Conservation (phyloP, 768 basidiomycete genomes). For the Collybia sp. region DNA sequence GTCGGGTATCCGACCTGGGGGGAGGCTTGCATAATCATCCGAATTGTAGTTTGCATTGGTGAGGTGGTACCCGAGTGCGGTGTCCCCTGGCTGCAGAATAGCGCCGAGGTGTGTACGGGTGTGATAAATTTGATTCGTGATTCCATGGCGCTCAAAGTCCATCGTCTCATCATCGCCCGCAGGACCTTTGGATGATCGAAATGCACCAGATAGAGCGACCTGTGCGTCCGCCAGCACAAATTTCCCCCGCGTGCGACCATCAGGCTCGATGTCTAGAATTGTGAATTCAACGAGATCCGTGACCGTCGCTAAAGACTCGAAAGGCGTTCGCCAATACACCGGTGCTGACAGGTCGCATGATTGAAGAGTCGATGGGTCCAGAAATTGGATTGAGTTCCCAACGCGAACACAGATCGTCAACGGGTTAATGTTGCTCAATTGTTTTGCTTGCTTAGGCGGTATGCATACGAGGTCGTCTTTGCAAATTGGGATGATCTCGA, state of each 20-base stretch:
- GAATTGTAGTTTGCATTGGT: constrained; percentile 92
- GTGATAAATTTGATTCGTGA: constrained; percentile 80
- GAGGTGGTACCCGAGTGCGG: constrained; percentile 87
- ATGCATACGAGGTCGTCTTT: constrained; percentile 97
- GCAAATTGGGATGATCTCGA: constrained; percentile 95
- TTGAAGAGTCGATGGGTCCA: constrained; percentile 87
- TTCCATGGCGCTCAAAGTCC: constrained; percentile 57
- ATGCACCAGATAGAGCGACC: constrained; percentile 80
- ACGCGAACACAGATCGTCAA: constrained; percentile 87
- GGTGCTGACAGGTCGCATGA: constrained; percentile 72
- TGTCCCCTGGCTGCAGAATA: constrained; percentile 89
- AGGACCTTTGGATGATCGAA: constrained; percentile 43
- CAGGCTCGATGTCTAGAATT: constrained; percentile 89
- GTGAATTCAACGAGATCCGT: constrained; percentile 93
- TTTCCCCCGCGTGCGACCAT: constrained; percentile 58
- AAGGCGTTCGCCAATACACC: constrained; percentile 90
- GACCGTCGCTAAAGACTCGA: constrained; percentile 76
- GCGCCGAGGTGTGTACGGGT: constrained; percentile 96
- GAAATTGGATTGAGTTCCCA: constrained; percentile 84
- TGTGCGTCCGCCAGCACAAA: constrained; percentile 80
- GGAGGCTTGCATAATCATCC: constrained; percentile 70
- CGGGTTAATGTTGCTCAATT: constrained; percentile 84
- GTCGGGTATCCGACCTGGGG: constrained; percentile 72
- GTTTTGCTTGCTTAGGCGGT: constrained; percentile 75
- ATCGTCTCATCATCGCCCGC: constrained; percentile 46